Conservation (phyloP, 2,329 filamentous ascomycete species). For the Gliomastix tumulicola region DNA sequence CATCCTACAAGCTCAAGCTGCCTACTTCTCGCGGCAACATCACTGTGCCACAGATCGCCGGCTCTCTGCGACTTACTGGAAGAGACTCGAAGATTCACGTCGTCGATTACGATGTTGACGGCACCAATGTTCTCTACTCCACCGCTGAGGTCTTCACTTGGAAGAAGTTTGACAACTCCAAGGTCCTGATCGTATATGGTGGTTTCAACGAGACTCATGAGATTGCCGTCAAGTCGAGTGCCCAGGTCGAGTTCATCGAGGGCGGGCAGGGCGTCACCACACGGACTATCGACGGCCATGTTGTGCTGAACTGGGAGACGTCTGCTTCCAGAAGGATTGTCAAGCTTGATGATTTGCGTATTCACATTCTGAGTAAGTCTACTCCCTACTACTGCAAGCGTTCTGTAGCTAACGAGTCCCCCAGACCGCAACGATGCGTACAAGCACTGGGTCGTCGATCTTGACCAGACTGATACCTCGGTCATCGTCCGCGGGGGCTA, state of each 20-base stretch:
- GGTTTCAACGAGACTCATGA: slow-evolving; percentile 57
- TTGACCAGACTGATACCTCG: no score
- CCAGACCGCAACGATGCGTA: slow-evolving; percentile 62
- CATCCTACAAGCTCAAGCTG: slow-evolving; percentile 57
- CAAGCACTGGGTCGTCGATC: slow-evolving; percentile 60
- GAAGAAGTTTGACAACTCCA: slow-evolving; percentile 54
- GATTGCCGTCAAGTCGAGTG: no score
- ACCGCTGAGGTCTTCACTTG: slow-evolving; percentile 65
- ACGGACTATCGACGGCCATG: no score
- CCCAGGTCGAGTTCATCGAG: no score
- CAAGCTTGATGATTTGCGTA: no score
- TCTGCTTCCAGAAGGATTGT: no score
- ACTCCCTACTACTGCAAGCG: no score
- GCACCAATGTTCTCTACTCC: slow-evolving; percentile 55
- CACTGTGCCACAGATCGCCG: slow-evolving; percentile 51
- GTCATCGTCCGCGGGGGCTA: slow-evolving; percentile 60
- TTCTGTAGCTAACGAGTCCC: no score
- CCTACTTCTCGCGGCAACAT: slow-evolving; percentile 50
- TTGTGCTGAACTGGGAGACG: no score
- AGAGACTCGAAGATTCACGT: slow-evolving; percentile 64
- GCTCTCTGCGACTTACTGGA: slow-evolving; percentile 48
- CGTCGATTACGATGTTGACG: slow-evolving; percentile 57
- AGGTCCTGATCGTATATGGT: slow-evolving; percentile 57
- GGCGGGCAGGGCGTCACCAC: no score
- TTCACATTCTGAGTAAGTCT: no score